A percentile compares a stretch with the other conserved stretches of the same genome.
phyloP scores from a whole-genome alignment of 352 stramenopile species.

The Phytophthora ohioensis region DNA sequence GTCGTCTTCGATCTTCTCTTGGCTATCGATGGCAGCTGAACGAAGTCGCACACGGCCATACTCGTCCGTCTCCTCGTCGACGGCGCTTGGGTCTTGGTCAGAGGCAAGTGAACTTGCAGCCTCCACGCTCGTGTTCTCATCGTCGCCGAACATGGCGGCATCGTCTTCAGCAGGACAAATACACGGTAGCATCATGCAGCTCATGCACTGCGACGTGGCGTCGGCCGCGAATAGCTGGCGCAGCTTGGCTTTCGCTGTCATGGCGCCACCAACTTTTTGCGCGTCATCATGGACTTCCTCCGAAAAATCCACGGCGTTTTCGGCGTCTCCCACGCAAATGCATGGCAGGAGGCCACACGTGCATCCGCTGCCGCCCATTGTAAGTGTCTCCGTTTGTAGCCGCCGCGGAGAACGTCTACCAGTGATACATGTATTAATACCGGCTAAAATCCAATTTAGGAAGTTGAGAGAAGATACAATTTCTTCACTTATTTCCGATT shows the following conservation, averaged over 20 bases:
- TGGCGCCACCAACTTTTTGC: neutral
- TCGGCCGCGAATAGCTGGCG: slow-evolving; percentile 64
- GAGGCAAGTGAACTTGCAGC: slow-evolving; percentile 46
- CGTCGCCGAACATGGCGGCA: slow-evolving; percentile 25
- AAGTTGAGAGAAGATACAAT: too few relatives aligned
- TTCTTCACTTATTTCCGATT: too few relatives aligned
- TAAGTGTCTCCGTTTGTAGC: slow-evolving; percentile 7
- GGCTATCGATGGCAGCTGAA: slow-evolving; percentile 4
- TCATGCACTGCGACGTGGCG: slow-evolving; percentile 66
- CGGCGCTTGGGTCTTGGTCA: slow-evolving; percentile 24
- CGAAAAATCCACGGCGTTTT: slow-evolving; percentile 40
- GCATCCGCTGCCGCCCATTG: slow-evolving; percentile 42
- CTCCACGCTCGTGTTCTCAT: slow-evolving; percentile 58
- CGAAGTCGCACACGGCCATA: slow-evolving; percentile 65
- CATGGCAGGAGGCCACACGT: slow-evolving; percentile 76
- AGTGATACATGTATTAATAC: neutral
- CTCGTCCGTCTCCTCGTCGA: slow-evolving; percentile 51
- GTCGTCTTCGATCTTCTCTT: slow-evolving; percentile 20
- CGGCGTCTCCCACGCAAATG: slow-evolving; percentile 65
- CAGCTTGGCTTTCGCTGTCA: slow-evolving; percentile 45
- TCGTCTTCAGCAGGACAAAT: slow-evolving; percentile 80
- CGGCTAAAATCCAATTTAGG: too few relatives aligned
- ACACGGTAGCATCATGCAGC: slow-evolving; percentile 83
- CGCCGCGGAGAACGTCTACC: slow-evolving; percentile 3
- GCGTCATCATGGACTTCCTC: neutral